Conservation (phyloP, 306 rosid genomes). For the Castanea crenata region DNA sequence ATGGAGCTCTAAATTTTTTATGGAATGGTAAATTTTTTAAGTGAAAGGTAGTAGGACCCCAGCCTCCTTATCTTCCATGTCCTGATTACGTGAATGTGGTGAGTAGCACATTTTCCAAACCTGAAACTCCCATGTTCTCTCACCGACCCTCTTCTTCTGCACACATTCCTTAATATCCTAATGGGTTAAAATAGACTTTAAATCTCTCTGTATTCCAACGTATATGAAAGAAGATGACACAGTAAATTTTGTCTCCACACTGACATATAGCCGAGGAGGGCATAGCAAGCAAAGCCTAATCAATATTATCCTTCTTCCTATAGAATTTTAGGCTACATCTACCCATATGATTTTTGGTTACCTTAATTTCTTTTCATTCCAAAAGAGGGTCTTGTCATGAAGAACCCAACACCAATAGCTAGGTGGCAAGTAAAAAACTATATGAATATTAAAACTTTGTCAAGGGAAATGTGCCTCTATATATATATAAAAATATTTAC, state of each 20-base stretch:
- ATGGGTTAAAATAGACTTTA: constrained; percentile 21
- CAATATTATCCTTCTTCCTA: neutral
- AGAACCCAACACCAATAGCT: neutral
- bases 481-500: neutral
- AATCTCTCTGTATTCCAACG: constrained; percentile 23
- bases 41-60: neutral
- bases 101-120: constrained; percentile 32
- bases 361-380: too few species aligned
- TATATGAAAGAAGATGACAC: neutral
- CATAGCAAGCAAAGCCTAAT: neutral
- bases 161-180: constrained; percentile 43
- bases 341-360: too few species aligned
- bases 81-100: constrained; percentile 27
- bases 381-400: neutral
- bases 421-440: neutral
- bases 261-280: too few species aligned
- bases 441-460: neutral
- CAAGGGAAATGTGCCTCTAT: constrained; percentile 8
- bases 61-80: constrained; percentile 25
- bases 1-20: neutral
- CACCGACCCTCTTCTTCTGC: constrained; percentile 40
- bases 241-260: neutral
- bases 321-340: neutral
- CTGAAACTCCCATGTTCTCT: constrained; percentile 46
- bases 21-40: neutral